Evolutionary conservation across 441 rosid genomes (phyloP), one percentile per base, ranked within the genome.

Genomic region (Pelargonium citronellum): DNA sequence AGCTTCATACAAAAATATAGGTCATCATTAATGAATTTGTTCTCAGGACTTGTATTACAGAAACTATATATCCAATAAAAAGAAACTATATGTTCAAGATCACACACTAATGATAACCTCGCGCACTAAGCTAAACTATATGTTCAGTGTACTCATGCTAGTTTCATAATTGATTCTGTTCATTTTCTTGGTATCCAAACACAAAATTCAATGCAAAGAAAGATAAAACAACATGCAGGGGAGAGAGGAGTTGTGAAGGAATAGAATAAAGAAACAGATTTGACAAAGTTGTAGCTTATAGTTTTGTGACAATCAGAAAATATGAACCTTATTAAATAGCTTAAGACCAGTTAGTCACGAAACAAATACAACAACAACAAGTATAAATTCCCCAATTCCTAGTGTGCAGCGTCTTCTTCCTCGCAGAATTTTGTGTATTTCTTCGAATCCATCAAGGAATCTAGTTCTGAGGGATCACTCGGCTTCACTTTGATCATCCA

Each of bases 401-500:
- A 94, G 76, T 90, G 99, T 77, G 94, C 85, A 30, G 95, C 95
- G 27, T 86, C 96, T 84, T 91, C 99, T 73, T 95, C 96, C 83
- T 95, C 95, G 39, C 99, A 95, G 88, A 87, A 86, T 78, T 94
- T 89, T 19, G 87, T 83, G 84, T 91, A 94, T 64, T 87, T 96
- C 67, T 79, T 87, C 24, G 99, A 60, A 72, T 86, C 91, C 91
- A 91, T 75, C 78, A 94, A 81, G 71, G 93, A 81, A 37, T 81
- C 89, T 51, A 90, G 61, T 76, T 94, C 99, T 2, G 88, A 85
- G 15, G 97, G 88, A 72, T 73, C 83, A 71, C 87, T 83, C 10
- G 99, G 96, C 87, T 94, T 94, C 79, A 94, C 93, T 82, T 90
- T 94, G 74, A 91, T 94, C 91, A 94, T 89, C 99, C 99, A 94